Evolutionary conservation across 495 filamentous ascomycete species (phyloP).

Genomic region (Penicillium egyptiacum): DNA sequence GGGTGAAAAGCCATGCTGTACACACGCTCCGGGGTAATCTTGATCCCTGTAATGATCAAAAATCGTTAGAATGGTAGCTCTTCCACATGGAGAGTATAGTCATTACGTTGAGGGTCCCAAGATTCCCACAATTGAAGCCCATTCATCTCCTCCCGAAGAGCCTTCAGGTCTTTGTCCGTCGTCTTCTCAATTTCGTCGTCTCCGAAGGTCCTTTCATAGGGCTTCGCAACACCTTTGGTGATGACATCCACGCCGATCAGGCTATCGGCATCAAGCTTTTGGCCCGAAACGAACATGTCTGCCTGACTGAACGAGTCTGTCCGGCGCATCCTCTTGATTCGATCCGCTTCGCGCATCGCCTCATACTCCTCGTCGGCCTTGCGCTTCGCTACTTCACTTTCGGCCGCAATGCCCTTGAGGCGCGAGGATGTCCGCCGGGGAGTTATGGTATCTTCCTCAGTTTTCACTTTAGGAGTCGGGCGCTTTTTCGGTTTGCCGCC

Average conservation of each 20-base stretch:
- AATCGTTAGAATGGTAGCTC: constrained; percentile 11
- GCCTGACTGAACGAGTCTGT: constrained; percentile 69
- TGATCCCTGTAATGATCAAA: constrained; percentile 62
- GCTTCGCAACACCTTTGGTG: constrained; percentile 67
- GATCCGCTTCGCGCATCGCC: constrained; percentile 58
- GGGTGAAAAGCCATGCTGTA: constrained; percentile 91
- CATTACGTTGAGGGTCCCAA: constrained; percentile 72
- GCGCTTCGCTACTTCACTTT: constrained; percentile 72
- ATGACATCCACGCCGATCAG: constrained; percentile 55
- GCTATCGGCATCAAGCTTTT: constrained; percentile 53
- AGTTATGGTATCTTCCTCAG: constrained; percentile 40
- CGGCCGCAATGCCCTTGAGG: constrained; percentile 63
- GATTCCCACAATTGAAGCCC: constrained; percentile 76
- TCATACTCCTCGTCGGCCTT: constrained; percentile 75
- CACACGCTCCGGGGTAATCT: constrained; percentile 86
- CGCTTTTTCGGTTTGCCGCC: constrained; percentile 49
- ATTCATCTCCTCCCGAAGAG: constrained; percentile 77
- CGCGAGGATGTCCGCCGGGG: constrained; percentile 67
- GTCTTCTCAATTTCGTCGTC: constrained; percentile 81
- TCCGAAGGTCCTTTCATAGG: constrained; percentile 78
- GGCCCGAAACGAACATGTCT: constrained; percentile 77
- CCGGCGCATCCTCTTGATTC: constrained; percentile 69
- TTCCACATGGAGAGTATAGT: not conserved
- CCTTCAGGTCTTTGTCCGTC: constrained; percentile 71
- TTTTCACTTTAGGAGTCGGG: constrained; percentile 46